These are phyloP conservation scores for Fusarium anguioides DNA, from an alignment of 2,329 filamentous ascomycete genomes.

Conservation along the genomic window DNA sequence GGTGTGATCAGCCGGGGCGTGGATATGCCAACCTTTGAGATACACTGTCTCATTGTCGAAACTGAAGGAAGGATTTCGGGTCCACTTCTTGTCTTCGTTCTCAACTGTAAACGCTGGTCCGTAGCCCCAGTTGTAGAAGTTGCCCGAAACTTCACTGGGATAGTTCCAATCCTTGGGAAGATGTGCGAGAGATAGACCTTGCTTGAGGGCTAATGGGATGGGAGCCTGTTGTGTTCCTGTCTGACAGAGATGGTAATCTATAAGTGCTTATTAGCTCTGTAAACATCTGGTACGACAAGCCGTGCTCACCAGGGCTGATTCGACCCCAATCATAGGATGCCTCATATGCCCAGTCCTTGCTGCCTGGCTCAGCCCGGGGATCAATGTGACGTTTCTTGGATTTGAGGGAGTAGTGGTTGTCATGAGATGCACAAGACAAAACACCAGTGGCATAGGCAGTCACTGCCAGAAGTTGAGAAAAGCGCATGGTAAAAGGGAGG, in stretches of 20 bases:
- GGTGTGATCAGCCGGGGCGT: constrained; percentile 34
- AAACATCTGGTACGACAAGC: accelerated
- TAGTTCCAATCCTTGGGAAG: constrained; percentile 20
- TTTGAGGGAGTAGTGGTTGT: constrained; percentile 25
- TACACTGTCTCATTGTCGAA: constrained; percentile 39
- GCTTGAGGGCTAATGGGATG: constrained; percentile 32
- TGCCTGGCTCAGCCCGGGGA: constrained; percentile 6
- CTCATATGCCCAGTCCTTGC: constrained; percentile 34
- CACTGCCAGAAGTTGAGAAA: constrained; percentile 1
- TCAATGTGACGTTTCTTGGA: constrained; percentile 26
- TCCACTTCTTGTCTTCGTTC: constrained; percentile 25
- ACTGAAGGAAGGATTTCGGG: constrained; percentile 22
- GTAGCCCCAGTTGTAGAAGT: constrained; percentile 39
- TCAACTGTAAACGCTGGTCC: constrained; percentile 31
- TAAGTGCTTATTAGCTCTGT: neutral
- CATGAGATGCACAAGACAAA: constrained; percentile 17
- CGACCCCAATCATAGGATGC: constrained; percentile 36
- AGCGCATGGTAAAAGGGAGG: neutral
- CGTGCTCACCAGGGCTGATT: constrained; percentile 12
- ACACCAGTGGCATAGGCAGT: neutral
- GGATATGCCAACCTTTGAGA: constrained; percentile 38
- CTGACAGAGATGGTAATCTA: constrained; percentile 34
- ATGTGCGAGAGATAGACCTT: constrained; percentile 31
- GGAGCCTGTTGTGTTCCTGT: constrained; percentile 36
- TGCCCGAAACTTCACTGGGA: constrained; percentile 7